Base-by-base conservation (phyloP, 441 rosid species). In the Francoa sonchifolia region DNA sequence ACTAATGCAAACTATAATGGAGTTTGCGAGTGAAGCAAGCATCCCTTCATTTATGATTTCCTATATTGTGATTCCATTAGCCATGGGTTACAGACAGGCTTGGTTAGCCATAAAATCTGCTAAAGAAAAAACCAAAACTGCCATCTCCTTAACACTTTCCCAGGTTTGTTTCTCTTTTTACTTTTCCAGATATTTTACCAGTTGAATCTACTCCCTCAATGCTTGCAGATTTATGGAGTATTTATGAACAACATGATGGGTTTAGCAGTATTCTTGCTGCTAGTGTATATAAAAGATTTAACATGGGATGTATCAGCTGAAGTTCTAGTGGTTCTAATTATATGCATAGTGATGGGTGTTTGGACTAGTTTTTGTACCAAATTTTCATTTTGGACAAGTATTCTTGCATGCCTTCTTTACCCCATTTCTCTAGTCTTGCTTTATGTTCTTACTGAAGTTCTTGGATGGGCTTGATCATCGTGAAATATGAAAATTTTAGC, bases 181-280 rank as follows among this genome's bases (percentile, higher is more conserved):
- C 16, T 33, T 39, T 10, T n/a, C n/a, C n/a, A 5, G 33, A 8
- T 12, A 2, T 29, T 0, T 29, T 12, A 29, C 8, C 8, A 29
- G 8, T 32, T 32, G 36, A 11, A 11, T 13, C 4, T 23, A 23
- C 4, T 23, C 27, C 4, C 27, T 23, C 27, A 4, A 23, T 8
- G 26, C 50, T 1, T 65, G 56, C 65, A 80, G 82, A 58, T 76
- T 2, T 81, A 82, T 26, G 84, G 71, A 38, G 76, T 78, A 20
- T 75, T 78, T 29, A 73, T 76, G 79, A 73, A 66, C 64, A 78
- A 76, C 43, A 56, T 71, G 13, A 48, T 67, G 79, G 79, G 84
- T 9, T 46, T 82, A 63, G 53, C 66, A 2, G 50, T 41, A 16
- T 77, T 71, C 72, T 55, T 82, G 60, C 44, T 47, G 21, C 49